These are phyloP conservation scores for Mycena crocata DNA, from an alignment of 768 basidiomycete genomes.

Conservation along the genomic window DNA sequence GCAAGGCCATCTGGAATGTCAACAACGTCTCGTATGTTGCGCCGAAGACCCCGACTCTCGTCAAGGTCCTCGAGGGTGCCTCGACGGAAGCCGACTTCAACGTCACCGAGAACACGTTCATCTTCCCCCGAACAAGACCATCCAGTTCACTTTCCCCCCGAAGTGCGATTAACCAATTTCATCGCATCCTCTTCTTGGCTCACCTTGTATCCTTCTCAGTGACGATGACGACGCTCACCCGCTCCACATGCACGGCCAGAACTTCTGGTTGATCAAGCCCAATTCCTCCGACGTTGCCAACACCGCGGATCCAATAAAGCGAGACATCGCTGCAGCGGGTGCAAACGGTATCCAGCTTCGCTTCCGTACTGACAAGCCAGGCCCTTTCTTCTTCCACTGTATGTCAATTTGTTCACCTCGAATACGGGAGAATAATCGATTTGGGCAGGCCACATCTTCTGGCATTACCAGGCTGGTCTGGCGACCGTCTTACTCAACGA, in stretches of 20 bases:
- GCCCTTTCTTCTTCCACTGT: slow-evolving; percentile 30
- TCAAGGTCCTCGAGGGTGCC: slow-evolving; percentile 50
- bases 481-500: too few relatives aligned
- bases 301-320: slow-evolving; percentile 61
- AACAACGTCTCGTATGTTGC: slow-evolving; percentile 44
- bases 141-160: slow-evolving; percentile 53
- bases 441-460: too few relatives aligned
- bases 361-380: slow-evolving; percentile 68
- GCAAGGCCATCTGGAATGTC: slow-evolving; percentile 47
- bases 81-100: slow-evolving; percentile 44
- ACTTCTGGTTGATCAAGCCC: slow-evolving; percentile 56
- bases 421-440: too few relatives aligned
- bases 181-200: slow-evolving; percentile 30
- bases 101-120: slow-evolving; percentile 51
- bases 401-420: too few relatives aligned
- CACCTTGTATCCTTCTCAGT: neutral
- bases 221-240: slow-evolving; percentile 26
- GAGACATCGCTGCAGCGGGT: slow-evolving; percentile 38
- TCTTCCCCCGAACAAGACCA: slow-evolving; percentile 50
- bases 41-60: slow-evolving; percentile 35
- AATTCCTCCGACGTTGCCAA: slow-evolving; percentile 45
- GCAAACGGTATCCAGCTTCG: slow-evolving; percentile 51
- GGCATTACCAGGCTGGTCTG: too few relatives aligned
- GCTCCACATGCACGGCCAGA: slow-evolving; percentile 46
- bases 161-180: slow-evolving; percentile 40